A percentile compares a stretch with the other conserved stretches of the same genome.
Evolutionary conservation across 1,284 basidiomycete genomes (phyloP).

Genomic region (Meripilus lineatus): DNA sequence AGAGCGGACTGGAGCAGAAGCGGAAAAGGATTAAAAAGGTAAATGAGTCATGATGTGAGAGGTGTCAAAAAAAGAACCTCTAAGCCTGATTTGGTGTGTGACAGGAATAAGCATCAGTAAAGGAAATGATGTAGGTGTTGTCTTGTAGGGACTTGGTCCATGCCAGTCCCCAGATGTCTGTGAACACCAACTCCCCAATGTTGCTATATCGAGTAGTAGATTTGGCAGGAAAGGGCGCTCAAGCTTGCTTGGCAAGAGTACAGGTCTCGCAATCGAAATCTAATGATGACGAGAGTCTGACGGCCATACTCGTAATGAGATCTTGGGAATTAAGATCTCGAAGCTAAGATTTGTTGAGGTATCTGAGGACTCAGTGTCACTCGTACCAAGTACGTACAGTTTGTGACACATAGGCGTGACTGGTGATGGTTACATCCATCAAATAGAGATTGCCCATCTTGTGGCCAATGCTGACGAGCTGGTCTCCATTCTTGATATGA

Average conservation of each 20-base stretch:
- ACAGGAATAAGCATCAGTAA: conserved; percentile 27
- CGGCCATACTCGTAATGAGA: conserved; percentile 26
- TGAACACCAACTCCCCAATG: conserved; percentile 31
- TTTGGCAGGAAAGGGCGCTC: conserved; percentile 19
- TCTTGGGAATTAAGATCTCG: conserved; percentile 17
- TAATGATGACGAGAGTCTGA: conserved; percentile 12
- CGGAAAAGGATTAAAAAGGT: too few relatives aligned
- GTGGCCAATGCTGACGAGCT: conserved; percentile 6
- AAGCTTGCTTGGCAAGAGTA: conserved; percentile 27
- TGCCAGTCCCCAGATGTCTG: conserved; percentile 36
- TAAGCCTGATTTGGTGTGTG: too few relatives aligned
- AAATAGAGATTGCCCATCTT: conserved; percentile 10
- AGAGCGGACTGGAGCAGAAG: too few relatives aligned
- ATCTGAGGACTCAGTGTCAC: conserved; percentile 30
- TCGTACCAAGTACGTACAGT: conserved; percentile 21
- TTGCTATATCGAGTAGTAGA: conserved; percentile 15
- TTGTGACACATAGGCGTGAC: conserved; percentile 1
- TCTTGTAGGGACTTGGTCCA: conserved; percentile 19
- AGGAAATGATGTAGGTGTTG: conserved; percentile 22
- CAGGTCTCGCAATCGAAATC: conserved; percentile 24
- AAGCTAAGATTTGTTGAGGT: conserved; percentile 18
- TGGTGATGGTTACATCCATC: conserved; percentile 1
- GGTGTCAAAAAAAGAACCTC: too few relatives aligned
- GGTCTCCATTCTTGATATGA: too few relatives aligned
- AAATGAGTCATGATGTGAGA: too few relatives aligned